Evolutionary conservation across 768 basidiomycete species (phyloP), one percentile per base, ranked within the genome.

Genomic region (Leccinum rimulosum): DNA sequence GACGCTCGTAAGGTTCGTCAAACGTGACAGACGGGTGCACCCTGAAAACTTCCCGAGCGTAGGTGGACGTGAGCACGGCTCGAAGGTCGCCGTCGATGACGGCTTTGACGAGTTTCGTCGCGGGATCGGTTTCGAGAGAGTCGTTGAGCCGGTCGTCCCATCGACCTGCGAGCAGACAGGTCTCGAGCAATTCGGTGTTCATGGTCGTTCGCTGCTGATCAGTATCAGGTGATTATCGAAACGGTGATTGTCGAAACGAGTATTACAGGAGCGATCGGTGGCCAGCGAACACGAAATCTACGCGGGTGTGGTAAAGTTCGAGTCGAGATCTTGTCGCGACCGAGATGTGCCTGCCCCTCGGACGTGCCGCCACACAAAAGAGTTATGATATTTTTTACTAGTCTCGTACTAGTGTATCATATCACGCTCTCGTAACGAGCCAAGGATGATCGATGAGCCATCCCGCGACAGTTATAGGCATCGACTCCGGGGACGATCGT

Each of bases 51-150:
- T 73, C 69, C 62, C 68, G 74, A 33, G 82, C 81, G 57, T 71
- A 68, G 50, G 75, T 65, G 43, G 82, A 81, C 49, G 77, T 80
- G 56, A 86, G 74, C 4, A 75, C 84, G 25, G 76, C 72, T 50
- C 77, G 77, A 74, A 90, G 87, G 51, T 80, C 77, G 61, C 87
- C 87, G 56, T 84, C 77, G 40, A 87, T 74, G 59, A 84, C 84
- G 25, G 80, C 74, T 70, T 82, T 81, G 35, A 82, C 84, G 40
- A 85, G 75, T 55, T 75, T 71, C 11, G 69, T 55, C 3, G 66
- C 57, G 8, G 74, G 59, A 14, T 61, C 57, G 9, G 31, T 66
- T 51, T 70, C 68, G 5, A 74, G 47, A 14, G 64, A 61, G 25
- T 64, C 53, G 17, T 56, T 36, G 53, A 75, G 61, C 11, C 35